Evolutionary conservation across 2,329 filamentous ascomycete genomes (phyloP).

Genomic region (Colletotrichum somersetense): DNA sequence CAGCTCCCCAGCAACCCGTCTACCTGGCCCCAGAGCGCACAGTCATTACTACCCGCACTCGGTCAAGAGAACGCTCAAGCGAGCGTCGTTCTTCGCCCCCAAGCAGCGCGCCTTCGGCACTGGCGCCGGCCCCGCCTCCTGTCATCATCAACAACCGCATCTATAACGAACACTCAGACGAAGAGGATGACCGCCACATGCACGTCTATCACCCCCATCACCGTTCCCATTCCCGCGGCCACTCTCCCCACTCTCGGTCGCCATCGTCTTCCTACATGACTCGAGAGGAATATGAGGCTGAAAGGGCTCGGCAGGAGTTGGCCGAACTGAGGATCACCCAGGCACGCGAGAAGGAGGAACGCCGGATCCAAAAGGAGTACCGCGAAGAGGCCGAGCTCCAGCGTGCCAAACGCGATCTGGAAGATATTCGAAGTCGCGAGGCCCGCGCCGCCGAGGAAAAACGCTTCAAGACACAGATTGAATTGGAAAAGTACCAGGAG

Average conservation of each 20-base stretch:
- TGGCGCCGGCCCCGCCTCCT: conserved; percentile 53
- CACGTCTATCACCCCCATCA: conserved; percentile 48
- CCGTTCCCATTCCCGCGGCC: conserved; percentile 47
- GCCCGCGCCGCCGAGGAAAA: conserved; percentile 63
- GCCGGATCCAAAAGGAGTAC: conserved; percentile 55
- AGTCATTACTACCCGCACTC: conserved; percentile 57
- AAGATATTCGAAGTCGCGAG: conserved; percentile 60
- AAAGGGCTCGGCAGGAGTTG: conserved; percentile 58
- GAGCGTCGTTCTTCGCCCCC: conserved; percentile 61
- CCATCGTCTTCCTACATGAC: conserved; percentile 55
- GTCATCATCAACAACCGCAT: conserved; percentile 71
- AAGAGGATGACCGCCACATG: conserved; percentile 51
- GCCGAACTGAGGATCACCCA: conserved; percentile 58
- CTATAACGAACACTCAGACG: conserved; percentile 62
- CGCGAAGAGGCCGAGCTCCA: conserved; percentile 64
- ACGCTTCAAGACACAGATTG: conserved; percentile 65
- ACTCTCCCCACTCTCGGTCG: conserved; percentile 49
- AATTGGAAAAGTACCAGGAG: conserved; percentile 61
- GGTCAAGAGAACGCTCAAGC: conserved; percentile 57
- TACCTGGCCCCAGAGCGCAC: conserved; percentile 62
- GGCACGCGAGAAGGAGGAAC: conserved; percentile 57
- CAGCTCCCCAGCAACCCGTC: conserved; percentile 51
- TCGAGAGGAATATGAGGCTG: conserved; percentile 58
- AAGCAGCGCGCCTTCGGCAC: conserved; percentile 45
- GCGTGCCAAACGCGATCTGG: conserved; percentile 62